Conservation (phyloP, 2,329 filamentous ascomycete genomes). For the Sphaerulina vaccinii region DNA sequence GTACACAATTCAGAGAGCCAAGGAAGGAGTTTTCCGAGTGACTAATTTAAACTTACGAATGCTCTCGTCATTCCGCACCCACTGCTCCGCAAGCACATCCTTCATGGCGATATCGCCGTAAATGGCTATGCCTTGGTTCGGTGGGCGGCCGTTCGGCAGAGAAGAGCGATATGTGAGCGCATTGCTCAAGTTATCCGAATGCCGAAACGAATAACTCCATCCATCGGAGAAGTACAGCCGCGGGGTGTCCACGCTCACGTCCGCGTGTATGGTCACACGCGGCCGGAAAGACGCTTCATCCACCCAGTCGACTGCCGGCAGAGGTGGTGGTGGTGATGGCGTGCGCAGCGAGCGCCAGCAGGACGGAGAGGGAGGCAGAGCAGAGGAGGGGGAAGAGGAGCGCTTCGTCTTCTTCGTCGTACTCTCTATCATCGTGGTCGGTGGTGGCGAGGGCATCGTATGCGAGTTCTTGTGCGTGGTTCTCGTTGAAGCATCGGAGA, state of each 20-base stretch:
- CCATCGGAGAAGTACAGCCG: conserved; percentile 2
- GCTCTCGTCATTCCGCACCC: not conserved
- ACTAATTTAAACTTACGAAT: conserved; percentile 8
- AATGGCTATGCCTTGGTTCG: conserved; percentile 4
- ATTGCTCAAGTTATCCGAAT: not conserved
- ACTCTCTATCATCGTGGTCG: too few species aligned
- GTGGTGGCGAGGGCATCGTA: too few species aligned
- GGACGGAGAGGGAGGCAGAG: too few species aligned
- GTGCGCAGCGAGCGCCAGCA: too few species aligned
- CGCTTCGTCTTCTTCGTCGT: too few species aligned
- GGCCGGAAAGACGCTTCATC: too few species aligned
- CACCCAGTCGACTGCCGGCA: too few species aligned
- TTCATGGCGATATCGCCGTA: conserved; percentile 3
- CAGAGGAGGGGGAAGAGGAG: too few species aligned
- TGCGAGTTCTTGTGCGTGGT: too few species aligned
- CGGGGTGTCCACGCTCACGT: not conserved
- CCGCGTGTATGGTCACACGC: too few species aligned
- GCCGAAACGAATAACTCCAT: not conserved
- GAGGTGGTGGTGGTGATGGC: too few species aligned
- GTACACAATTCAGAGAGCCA: not conserved
- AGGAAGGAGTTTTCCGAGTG: not conserved
- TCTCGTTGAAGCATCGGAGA: too few species aligned
- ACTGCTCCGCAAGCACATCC: not conserved
- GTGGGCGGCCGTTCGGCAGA: not conserved
- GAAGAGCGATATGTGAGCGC: not conserved